phyloP scores from a whole-genome alignment of 2,329 filamentous ascomycete species.

The Cordyceps fumosorosea region DNA sequence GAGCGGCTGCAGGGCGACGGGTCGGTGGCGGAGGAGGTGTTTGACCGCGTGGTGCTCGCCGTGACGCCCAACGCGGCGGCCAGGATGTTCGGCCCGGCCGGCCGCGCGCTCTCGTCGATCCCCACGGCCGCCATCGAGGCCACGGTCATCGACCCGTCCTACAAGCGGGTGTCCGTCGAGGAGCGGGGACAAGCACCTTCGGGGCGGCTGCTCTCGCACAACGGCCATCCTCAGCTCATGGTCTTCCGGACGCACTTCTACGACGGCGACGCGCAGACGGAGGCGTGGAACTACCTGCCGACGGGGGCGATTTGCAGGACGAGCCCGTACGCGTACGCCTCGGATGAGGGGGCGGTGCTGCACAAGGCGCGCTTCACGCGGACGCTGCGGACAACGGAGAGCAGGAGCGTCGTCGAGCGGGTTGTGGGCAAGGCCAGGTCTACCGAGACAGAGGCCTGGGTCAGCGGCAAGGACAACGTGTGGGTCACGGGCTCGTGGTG shows the following conservation, averaged over 20 bases:
- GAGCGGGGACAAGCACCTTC: background rate
- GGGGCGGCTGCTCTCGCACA: conserved; percentile 11
- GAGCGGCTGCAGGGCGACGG: background rate
- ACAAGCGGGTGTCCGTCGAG: background rate
- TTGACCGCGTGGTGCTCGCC: conserved; percentile 47
- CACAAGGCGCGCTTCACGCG: conserved; percentile 43
- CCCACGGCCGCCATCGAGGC: conserved; percentile 43
- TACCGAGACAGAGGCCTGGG: conserved; percentile 30
- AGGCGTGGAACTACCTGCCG: conserved; percentile 45
- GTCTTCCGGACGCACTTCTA: conserved; percentile 30
- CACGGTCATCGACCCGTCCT: conserved; percentile 30
- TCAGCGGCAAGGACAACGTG: conserved; percentile 46
- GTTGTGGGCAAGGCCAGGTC: conserved; percentile 30
- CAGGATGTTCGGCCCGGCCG: conserved; percentile 39
- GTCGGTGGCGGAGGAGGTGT: conserved; percentile 26
- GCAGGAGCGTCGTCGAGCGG: conserved; percentile 38
- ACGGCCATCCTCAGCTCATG: conserved; percentile 24
- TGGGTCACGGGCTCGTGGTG: conserved; percentile 56
- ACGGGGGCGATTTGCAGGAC: conserved; percentile 48
- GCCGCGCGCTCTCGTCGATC: conserved; percentile 31
- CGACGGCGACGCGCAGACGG: conserved; percentile 31
- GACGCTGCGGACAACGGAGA: conserved; percentile 43
- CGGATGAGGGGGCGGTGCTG: conserved; percentile 33
- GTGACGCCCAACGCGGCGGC: conserved; percentile 48
- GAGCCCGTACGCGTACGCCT: conserved; percentile 33